Base-by-base conservation (phyloP, 257 asterid genomes). In the Nicotiana benthamiana region DNA sequence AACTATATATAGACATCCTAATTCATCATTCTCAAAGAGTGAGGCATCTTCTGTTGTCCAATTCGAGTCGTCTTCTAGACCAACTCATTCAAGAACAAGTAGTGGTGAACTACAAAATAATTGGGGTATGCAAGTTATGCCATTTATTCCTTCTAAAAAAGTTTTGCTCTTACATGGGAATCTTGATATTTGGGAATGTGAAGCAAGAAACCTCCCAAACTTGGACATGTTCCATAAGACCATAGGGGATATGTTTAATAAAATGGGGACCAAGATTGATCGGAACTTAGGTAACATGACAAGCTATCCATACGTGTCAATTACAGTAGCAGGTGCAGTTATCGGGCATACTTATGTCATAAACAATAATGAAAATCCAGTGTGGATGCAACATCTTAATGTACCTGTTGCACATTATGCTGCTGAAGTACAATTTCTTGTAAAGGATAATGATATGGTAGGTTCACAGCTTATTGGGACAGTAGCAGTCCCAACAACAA, bases 141-240 rank as follows among this genome's bases (percentile, higher is more conserved):
- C 89, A 17, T 80, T 87, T 68, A 63, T 91, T 4, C 80, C 97
- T 54, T 76, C 90, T 13, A 89, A 84, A 81, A 96, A 88, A 84
- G 86, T 88, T 65, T 72, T 93, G 82, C 95, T 92, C 63, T 85
- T 96, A 56, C 99, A 96, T 46, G 98, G 99, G 24, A 89, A 94
- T 86, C 89, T 96, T 81, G 98, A 93, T 82, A 87, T 96, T 56
- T 93, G 94, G 96, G 90, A 92, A n/a, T 79, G 83, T 54, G 97
- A 94, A 78, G 99, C 99, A 2, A 96, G 93, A 82, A 94, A 96
- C 85, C 97, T 96, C 67, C 99, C 99, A 20, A 96, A 96, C 88
- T 91, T 96, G 98, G 99, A 94, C 79, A 85, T 96, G 98, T 92
- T 96, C 84, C 99, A 92, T 86, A 94, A 88, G 83, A 94, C 97